phyloP scores from a whole-genome alignment of 495 filamentous ascomycete species.

The Penicillium alfredii region DNA sequence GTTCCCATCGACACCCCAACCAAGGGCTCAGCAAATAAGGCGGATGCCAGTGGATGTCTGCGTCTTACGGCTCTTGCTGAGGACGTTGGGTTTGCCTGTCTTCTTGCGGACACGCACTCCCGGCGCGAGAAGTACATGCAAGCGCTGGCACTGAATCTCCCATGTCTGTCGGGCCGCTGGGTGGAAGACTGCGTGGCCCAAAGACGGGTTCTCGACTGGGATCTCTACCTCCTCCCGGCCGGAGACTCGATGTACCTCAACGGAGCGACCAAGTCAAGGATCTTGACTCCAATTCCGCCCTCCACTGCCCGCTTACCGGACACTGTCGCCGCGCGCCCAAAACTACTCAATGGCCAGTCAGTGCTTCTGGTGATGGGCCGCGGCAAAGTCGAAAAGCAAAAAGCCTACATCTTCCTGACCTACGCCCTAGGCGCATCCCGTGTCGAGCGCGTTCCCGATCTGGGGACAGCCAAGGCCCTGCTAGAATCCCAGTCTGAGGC shows the following conservation, averaged over 20 bases:
- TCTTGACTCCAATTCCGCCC: slow-evolving; percentile 54
- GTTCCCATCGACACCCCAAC: slow-evolving; percentile 24
- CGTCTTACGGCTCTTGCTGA: slow-evolving; percentile 44
- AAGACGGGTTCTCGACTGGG: slow-evolving; percentile 61
- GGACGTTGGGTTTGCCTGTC: slow-evolving; percentile 66
- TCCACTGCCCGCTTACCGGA: slow-evolving; percentile 48
- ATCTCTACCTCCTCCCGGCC: slow-evolving; percentile 76
- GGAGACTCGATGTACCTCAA: slow-evolving; percentile 72
- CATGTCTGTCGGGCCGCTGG: slow-evolving; percentile 78
- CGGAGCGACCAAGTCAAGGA: slow-evolving; percentile 71
- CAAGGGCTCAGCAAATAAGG: slow-evolving; percentile 12
- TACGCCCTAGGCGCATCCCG: slow-evolving; percentile 66
- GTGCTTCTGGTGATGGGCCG: slow-evolving; percentile 73
- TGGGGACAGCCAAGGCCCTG: slow-evolving; percentile 54
- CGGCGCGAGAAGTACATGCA: slow-evolving; percentile 94
- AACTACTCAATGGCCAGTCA: slow-evolving; percentile 57
- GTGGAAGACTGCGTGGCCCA: slow-evolving; percentile 63
- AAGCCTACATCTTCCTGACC: slow-evolving; percentile 66
- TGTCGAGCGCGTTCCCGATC: slow-evolving; percentile 57
- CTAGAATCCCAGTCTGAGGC: slow-evolving; percentile 42
- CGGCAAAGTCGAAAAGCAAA: slow-evolving; percentile 54
- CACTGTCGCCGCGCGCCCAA: slow-evolving; percentile 51
- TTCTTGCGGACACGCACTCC: slow-evolving; percentile 83
- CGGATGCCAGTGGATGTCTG: slow-evolving; percentile 27
- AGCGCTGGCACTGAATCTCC: slow-evolving; percentile 82